Percentiles rank a stretch among this genome's conserved stretches.
These are phyloP conservation scores for Pyronema omphalodes DNA, from an alignment of 495 filamentous ascomycete genomes.

Conservation along the genomic window DNA sequence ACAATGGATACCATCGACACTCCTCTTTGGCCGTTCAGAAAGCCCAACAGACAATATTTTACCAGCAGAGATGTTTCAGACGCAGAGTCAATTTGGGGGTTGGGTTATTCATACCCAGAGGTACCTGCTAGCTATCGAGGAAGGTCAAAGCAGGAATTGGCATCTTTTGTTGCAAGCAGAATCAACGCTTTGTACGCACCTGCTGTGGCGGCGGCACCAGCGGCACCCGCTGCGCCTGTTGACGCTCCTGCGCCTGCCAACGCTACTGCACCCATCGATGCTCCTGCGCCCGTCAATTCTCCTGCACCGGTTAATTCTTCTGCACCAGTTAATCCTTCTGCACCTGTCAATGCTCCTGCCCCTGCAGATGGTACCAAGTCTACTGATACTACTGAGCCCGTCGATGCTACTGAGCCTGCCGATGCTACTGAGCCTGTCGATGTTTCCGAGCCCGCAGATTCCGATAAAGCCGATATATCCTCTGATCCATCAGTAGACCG, in stretches of 20 bases:
- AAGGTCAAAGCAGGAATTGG: background rate
- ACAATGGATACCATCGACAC: slow-evolving; percentile 16
- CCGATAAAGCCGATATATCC: background rate
- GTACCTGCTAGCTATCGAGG: slow-evolving; percentile 12
- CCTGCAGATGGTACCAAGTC: background rate
- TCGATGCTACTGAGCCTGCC: too few species aligned
- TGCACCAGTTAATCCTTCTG: background rate
- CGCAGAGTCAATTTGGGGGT: slow-evolving; percentile 14
- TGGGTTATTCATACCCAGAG: slow-evolving; percentile 24
- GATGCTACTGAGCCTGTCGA: too few species aligned
- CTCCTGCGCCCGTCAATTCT: too few species aligned
- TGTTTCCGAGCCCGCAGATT: background rate
- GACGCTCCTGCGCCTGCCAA: background rate
- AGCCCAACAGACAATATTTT: slow-evolving; percentile 15
- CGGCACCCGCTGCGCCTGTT: background rate
- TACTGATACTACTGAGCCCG: too few species aligned
- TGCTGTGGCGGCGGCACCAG: background rate
- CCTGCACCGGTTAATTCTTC: background rate
- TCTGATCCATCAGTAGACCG: too few species aligned
- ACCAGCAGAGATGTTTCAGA: slow-evolving; percentile 16
- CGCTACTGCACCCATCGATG: background rate
- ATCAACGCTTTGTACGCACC: slow-evolving; percentile 17
- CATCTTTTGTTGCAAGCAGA: background rate
- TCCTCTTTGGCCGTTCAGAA: slow-evolving; percentile 24
- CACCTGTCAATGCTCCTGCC: background rate